phyloP scores from a whole-genome alignment of 1,284 basidiomycete species.

The Rhodofomes roseus region DNA sequence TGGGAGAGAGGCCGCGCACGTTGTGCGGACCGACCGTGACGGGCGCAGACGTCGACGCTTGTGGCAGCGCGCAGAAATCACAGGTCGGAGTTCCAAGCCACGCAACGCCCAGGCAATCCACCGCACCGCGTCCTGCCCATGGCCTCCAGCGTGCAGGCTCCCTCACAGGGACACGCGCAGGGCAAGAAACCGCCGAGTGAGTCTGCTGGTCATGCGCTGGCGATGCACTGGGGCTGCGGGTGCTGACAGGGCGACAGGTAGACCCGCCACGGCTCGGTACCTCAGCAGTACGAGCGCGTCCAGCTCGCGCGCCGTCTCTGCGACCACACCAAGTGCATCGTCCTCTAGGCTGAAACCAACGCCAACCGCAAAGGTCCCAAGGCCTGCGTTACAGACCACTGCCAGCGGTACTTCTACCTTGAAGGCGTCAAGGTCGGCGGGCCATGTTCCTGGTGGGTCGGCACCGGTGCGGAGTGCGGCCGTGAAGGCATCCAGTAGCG shows the following conservation, averaged over 20 bases:
- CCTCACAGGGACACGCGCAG: constrained; percentile 1
- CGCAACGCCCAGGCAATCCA: constrained; percentile 12
- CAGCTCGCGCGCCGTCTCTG: neutral
- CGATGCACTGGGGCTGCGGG: neutral
- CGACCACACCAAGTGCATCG: neutral
- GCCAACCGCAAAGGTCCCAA: neutral
- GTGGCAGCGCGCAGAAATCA: constrained; percentile 9
- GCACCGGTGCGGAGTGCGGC: constrained; percentile 7
- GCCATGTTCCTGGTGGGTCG: constrained; percentile 7
- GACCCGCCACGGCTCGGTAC: constrained; percentile 10
- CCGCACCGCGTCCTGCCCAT: neutral
- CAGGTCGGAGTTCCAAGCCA: constrained; percentile 13
- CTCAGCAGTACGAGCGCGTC: constrained; percentile 6
- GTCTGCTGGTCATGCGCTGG: neutral
- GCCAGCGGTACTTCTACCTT: neutral
- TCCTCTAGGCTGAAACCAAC: neutral
- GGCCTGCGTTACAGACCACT: neutral
- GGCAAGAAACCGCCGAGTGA: constrained; percentile 3
- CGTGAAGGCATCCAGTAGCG: constrained; percentile 15
- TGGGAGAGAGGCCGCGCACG: neutral
- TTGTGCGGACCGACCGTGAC: neutral
- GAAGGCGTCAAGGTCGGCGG: constrained; percentile 4
- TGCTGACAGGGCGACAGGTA: neutral
- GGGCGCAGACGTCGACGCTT: constrained; percentile 1
- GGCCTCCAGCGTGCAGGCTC: constrained; percentile 2